phyloP scores from a whole-genome alignment of 2,329 filamentous ascomycete species.

The Xylariaceae sp. region DNA sequence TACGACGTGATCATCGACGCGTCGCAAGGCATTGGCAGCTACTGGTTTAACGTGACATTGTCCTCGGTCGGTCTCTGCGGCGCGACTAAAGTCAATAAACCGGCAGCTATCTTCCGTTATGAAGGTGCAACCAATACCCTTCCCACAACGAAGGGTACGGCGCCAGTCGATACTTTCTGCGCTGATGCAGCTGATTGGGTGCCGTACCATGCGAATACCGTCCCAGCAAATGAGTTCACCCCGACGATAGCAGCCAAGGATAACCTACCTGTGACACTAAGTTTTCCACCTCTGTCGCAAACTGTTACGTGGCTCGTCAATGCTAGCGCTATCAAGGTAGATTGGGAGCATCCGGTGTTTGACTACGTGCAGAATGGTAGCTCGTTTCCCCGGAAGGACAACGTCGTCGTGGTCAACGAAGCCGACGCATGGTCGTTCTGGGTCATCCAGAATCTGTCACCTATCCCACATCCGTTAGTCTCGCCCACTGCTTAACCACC shows the following conservation, averaged over 20 bases:
- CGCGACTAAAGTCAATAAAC: constrained; percentile 39
- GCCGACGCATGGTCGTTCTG: constrained; percentile 40
- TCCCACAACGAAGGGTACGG: constrained; percentile 42
- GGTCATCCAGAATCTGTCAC: constrained; percentile 42
- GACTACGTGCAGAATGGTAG: constrained; percentile 43
- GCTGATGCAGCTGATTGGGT: constrained; percentile 31
- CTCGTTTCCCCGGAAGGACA: constrained; percentile 36
- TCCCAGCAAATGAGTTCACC: constrained; percentile 37
- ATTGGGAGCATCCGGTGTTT: constrained; percentile 51
- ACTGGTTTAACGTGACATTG: constrained; percentile 51
- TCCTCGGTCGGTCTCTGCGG: constrained; percentile 42
- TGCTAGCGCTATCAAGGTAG: constrained; percentile 44
- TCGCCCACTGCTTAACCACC: background rate
- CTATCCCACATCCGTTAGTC: constrained; percentile 33
- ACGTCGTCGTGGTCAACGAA: constrained; percentile 39
- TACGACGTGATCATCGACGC: constrained; percentile 57
- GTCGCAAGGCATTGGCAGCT: constrained; percentile 44
- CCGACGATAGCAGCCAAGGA: constrained; percentile 37
- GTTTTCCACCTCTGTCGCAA: constrained; percentile 27
- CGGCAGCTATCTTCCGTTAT: constrained; percentile 51
- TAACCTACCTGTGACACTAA: constrained; percentile 32
- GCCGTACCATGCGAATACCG: constrained; percentile 37
- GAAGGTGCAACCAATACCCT: constrained; percentile 40
- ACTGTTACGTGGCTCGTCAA: constrained; percentile 45
- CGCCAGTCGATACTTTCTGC: constrained; percentile 28